phyloP scores from a whole-genome alignment of 331 rosid genomes.

The Malus hybrid region DNA sequence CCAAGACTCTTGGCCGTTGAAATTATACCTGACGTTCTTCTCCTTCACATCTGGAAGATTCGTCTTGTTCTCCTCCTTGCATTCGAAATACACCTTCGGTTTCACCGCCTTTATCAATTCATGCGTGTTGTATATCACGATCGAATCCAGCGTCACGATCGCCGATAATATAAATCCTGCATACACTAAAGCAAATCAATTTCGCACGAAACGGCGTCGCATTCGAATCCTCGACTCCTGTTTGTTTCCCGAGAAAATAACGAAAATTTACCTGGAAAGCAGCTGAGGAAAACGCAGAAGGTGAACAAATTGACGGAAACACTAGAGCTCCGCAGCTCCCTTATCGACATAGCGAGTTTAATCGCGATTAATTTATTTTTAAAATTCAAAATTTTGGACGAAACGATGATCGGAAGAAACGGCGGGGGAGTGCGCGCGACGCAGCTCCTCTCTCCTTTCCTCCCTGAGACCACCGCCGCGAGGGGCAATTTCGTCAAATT shows the following conservation, averaged over 20 bases:
- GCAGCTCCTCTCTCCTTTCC: background rate
- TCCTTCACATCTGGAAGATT: constrained; percentile 68
- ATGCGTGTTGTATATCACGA: constrained; percentile 65
- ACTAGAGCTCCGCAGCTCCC: constrained; percentile 9
- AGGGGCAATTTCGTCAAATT: background rate
- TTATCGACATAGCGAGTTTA: constrained; percentile 38
- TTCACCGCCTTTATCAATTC: constrained; percentile 42
- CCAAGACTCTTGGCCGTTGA: constrained; percentile 94
- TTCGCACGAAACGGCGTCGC: background rate
- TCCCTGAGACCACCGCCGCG: background rate
- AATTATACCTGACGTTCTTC: constrained; percentile 36
- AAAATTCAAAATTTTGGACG: background rate
- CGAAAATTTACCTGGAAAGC: constrained; percentile 39
- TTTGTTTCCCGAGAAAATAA: background rate
- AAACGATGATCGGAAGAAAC: background rate
- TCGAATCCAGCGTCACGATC: constrained; percentile 56
- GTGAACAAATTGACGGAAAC: constrained; percentile 25
- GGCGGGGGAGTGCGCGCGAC: constrained; percentile 7
- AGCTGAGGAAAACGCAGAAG: constrained; percentile 30
- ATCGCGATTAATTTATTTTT: background rate
- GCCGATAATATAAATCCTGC: constrained; percentile 50
- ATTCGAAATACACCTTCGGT: constrained; percentile 70
- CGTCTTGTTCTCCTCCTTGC: constrained; percentile 61
- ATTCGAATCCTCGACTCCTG: background rate
- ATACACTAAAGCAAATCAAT: background rate